These are phyloP conservation scores for Salicornia ramosissima DNA, from an alignment of 148 eudicot genomes.

Conservation along the genomic window DNA sequence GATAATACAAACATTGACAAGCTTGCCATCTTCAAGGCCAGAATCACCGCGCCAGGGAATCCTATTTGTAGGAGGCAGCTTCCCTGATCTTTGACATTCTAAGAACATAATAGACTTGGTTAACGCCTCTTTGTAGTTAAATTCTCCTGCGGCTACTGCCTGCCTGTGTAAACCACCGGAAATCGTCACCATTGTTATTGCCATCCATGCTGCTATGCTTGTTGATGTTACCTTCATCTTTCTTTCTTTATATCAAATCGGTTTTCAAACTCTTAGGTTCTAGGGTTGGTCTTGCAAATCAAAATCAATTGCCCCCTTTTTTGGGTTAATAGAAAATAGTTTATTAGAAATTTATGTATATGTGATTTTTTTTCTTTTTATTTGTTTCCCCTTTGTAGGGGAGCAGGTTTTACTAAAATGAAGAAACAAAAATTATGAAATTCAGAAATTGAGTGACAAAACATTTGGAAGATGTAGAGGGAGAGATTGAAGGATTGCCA, in stretches of 20 bases:
- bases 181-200: background rate
- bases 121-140: constrained; percentile 62
- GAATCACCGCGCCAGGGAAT: constrained; percentile 87
- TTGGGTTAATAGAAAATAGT: background rate
- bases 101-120: constrained; percentile 69
- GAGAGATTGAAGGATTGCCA: constrained; percentile 13
- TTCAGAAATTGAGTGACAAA: background rate
- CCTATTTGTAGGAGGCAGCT: constrained; percentile 62
- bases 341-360: background rate
- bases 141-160: constrained; percentile 16
- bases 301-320: background rate
- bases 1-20: constrained; percentile 38
- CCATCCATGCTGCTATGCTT: constrained; percentile 12
- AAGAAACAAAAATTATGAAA: background rate
- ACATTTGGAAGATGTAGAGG: background rate
- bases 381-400: background rate
- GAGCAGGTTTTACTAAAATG: background rate
- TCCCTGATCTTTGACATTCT: constrained; percentile 89
- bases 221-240: constrained; percentile 15
- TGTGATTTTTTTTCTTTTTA: background rate
- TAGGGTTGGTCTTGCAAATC: background rate
- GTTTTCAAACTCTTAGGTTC: background rate
- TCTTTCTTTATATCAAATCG: too few species aligned
- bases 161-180: constrained; percentile 1
- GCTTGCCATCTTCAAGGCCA: constrained; percentile 71